Evolutionary conservation across 139 green algal species (phyloP).

Genomic region (Chlorella vulgaris): DNA sequence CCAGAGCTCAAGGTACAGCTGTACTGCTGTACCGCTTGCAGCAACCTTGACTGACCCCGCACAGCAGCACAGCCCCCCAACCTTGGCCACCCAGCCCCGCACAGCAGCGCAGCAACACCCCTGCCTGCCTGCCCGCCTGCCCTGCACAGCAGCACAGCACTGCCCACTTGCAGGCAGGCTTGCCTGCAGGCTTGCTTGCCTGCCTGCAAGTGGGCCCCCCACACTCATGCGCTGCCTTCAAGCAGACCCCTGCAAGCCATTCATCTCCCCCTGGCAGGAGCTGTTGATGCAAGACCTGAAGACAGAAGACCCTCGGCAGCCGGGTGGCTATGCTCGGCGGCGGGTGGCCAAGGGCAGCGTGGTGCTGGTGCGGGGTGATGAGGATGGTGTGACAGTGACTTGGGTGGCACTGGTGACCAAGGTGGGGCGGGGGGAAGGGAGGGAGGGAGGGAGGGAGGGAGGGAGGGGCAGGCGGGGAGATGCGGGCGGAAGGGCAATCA

Average conservation of each 20-base stretch:
- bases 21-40: too few species aligned
- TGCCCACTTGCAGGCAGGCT: too few species aligned
- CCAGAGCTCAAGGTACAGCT: background rate
- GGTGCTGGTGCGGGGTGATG: constrained; percentile 16
- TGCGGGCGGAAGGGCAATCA: background rate
- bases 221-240: too few species aligned
- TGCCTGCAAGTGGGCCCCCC: too few species aligned
- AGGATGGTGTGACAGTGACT: background rate
- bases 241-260: too few species aligned
- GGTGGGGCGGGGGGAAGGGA: background rate
- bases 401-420: constrained; percentile 15
- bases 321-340: background rate
- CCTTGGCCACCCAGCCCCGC: too few species aligned
- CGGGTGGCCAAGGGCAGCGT: background rate
- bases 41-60: too few species aligned
- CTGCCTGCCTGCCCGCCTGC: background rate
- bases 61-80: background rate
- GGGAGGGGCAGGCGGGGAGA: background rate
- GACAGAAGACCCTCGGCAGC: background rate
- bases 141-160: too few species aligned
- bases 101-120: background rate
- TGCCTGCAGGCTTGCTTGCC: too few species aligned
- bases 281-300: constrained; percentile 23
- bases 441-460: background rate
- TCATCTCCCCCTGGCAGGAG: background rate